These are phyloP conservation scores for Aspergillus calidoustus DNA, from an alignment of 2,329 filamentous ascomycete genomes.

Conservation along the genomic window DNA sequence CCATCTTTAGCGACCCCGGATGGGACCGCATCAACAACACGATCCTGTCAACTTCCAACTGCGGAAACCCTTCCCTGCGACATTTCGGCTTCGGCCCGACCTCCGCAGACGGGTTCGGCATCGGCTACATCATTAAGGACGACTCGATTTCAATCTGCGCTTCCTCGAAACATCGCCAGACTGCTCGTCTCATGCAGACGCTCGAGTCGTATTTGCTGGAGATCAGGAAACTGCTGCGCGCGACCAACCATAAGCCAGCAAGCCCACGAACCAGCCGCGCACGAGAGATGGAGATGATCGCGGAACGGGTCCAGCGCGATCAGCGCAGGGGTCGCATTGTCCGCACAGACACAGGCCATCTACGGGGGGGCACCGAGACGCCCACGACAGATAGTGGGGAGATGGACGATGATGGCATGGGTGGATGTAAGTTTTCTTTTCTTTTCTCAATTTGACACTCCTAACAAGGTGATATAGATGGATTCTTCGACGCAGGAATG, in stretches of 20 bases:
- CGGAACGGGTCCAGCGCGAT: constrained; percentile 47
- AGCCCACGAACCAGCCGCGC: constrained; percentile 61
- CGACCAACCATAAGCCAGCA: constrained; percentile 63
- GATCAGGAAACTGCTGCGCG: constrained; percentile 79
- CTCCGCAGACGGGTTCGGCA: constrained; percentile 91
- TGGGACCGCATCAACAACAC: constrained; percentile 97
- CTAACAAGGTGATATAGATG: constrained; percentile 63
- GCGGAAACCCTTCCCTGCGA: constrained; percentile 89
- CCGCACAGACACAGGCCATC: constrained; percentile 53
- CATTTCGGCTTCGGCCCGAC: constrained; percentile 98
- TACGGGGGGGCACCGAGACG: constrained; percentile 58
- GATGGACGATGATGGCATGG: constrained; percentile 83
- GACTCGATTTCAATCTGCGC: constrained; percentile 89
- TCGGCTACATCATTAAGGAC: constrained; percentile 99
- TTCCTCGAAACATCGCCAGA: constrained; percentile 91
- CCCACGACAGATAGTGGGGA: constrained; percentile 71
- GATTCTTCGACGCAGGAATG: constrained; percentile 98
- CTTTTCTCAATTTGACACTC: neutral
- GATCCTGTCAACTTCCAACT: constrained; percentile 96
- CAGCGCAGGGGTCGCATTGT: constrained; percentile 75
- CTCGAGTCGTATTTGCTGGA: constrained; percentile 90
- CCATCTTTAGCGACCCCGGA: constrained; percentile 82
- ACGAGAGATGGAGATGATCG: constrained; percentile 60
- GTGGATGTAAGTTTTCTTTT: constrained; percentile 75
- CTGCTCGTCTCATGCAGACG: constrained; percentile 84